These are phyloP conservation scores for Cubamyces lactineus DNA, from an alignment of 768 basidiomycete species.

Conservation along the genomic window DNA sequence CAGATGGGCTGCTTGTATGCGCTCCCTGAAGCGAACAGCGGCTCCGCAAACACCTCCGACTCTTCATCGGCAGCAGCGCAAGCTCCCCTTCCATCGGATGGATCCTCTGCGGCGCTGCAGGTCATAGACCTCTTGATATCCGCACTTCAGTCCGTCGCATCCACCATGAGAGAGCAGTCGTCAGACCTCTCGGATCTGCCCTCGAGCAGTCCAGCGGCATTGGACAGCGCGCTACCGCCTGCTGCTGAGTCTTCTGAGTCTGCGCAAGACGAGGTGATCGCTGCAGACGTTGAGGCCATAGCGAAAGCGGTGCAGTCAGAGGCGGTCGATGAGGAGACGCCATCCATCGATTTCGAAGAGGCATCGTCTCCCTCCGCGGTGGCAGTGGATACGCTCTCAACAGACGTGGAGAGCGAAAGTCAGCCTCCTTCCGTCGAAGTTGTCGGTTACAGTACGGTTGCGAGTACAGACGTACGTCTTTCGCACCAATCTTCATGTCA, in stretches of 20 bases:
- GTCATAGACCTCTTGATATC: constrained; percentile 15
- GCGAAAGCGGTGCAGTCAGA: neutral
- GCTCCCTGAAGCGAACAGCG: neutral
- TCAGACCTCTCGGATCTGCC: neutral
- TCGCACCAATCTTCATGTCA: neutral
- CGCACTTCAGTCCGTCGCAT: neutral
- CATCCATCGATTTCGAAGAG: neutral
- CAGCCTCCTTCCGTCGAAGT: constrained; percentile 1
- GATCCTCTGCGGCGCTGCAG: constrained; percentile 5
- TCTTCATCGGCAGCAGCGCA: neutral
- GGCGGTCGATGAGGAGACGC: neutral
- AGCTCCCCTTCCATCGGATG: neutral
- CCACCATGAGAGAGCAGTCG: neutral
- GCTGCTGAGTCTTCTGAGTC: neutral
- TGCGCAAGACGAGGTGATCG: neutral
- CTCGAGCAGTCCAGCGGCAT: neutral
- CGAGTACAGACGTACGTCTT: constrained; percentile 2
- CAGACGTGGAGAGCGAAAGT: neutral
- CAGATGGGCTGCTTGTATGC: constrained; percentile 12
- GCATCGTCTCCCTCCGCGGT: neutral
- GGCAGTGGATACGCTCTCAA: neutral
- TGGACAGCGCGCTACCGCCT: neutral
- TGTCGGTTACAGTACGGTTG: constrained; percentile 7
- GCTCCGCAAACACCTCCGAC: neutral
- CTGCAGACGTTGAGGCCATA: neutral